Percentiles rank a stretch among this genome's conserved stretches.
phyloP scores from a whole-genome alignment of 805 yeast genomes.

The Blastobotrys terrestris region DNA sequence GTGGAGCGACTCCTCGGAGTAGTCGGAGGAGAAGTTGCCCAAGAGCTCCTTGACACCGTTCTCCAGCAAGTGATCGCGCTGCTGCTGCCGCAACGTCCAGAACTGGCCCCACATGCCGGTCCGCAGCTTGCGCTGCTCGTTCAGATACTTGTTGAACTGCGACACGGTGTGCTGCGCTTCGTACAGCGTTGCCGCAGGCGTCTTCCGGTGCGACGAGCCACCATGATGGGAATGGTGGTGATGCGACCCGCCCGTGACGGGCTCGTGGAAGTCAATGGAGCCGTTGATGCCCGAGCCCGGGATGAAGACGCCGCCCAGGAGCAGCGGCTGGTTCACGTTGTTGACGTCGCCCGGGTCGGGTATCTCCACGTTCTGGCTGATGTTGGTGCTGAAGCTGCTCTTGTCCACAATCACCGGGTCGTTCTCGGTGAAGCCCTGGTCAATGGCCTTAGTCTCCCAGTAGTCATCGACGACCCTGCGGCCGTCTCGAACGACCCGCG shows the following conservation, averaged over 20 bases:
- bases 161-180: conserved; percentile 23
- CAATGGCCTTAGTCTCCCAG: conserved; percentile 42
- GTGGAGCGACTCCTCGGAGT: conserved; percentile 5
- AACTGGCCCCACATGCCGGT: conserved; percentile 27
- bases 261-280: conserved; percentile 23
- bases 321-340: conserved; percentile 2
- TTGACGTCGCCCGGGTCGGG: conserved; percentile 2
- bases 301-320: conserved; percentile 15
- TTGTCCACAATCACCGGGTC: conserved; percentile 37
- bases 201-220: background rate
- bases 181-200: background rate
- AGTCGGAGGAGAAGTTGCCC: conserved; percentile 1
- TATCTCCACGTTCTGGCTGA: conserved; percentile 1
- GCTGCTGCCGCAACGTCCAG: conserved; percentile 25
- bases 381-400: background rate
- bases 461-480: conserved; percentile 48
- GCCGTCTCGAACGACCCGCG: conserved; percentile 42
- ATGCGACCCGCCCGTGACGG: background rate
- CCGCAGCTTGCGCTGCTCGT: conserved; percentile 26
- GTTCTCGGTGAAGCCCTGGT: conserved; percentile 40
- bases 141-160: conserved; percentile 26
- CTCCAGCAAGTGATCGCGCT: conserved; percentile 5
- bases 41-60: conserved; percentile 2
- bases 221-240: background rate
- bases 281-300: conserved; percentile 25